Conservation (phyloP, 306 rosid genomes). For the Acacia melanoxylon region DNA sequence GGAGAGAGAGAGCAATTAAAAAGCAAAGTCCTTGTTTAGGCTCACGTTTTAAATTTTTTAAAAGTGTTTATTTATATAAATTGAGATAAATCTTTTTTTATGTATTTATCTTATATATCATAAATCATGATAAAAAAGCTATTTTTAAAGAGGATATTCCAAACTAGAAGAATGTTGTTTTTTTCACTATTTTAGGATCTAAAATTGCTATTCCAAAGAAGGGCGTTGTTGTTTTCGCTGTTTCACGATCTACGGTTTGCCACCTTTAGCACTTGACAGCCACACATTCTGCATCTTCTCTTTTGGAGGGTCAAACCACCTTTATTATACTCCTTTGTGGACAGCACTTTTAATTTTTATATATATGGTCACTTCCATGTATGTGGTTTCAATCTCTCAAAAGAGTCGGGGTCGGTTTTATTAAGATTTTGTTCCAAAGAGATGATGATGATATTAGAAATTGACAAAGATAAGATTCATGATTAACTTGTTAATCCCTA, state of each 20-base stretch:
- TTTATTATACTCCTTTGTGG: not conserved
- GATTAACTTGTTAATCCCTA: not conserved
- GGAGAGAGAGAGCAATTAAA: not conserved
- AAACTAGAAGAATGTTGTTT: not conserved
- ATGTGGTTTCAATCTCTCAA: no score
- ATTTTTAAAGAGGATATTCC: no score
- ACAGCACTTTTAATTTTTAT: not conserved
- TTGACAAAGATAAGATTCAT: not conserved
- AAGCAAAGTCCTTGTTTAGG: no score
- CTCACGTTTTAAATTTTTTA: no score
- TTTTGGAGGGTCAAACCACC: slow-evolving; percentile 16
- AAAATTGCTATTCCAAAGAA: no score
- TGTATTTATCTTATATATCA: no score
- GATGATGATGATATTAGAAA: not conserved
- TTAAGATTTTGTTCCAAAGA: not conserved
- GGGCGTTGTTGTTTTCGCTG: not conserved
- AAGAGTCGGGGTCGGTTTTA: not conserved
- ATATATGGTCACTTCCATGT: not conserved
- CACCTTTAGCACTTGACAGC: slow-evolving; percentile 28
- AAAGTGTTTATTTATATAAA: no score
- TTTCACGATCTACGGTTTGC: slow-evolving; percentile 16
- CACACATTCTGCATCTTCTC: slow-evolving; percentile 26
- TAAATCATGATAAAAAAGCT: no score
- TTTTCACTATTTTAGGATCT: not conserved
- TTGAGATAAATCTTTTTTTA: no score